Evolutionary conservation across 2,329 filamentous ascomycete species (phyloP), one percentile per base, ranked within the genome.

Genomic region (Lasiodiplodia gonubiensis): DNA sequence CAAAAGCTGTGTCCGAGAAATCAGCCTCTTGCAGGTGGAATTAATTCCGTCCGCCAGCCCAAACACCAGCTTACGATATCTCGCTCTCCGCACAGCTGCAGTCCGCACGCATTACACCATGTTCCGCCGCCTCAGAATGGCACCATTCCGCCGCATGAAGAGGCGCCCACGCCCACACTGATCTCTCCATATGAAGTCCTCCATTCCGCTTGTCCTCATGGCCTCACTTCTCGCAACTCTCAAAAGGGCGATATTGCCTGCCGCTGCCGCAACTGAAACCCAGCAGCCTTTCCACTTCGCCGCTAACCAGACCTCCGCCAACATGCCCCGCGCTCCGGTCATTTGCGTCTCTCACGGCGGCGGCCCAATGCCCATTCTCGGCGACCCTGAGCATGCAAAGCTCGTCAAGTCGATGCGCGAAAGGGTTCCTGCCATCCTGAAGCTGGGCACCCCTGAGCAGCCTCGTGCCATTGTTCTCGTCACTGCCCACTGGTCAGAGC

Each of bases 401-500:
- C 84, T 89, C 70, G 81, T 82, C 42, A 76, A 80, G 59, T 88
- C 86, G 0, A 80, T 89, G 68, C 80, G 81, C 67, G 83, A 80
- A 4, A 80, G 82, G 11, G 83, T 89, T 7, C 87, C 87, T 60
- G 77, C 83, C 72, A 81, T 89, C 61, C 82, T 89, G 55, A 80
- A 82, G 70, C 81, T 89, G 2, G 80, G 82, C 48, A 86, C 85
- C 0, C 74, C 83, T 1, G 77, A 83, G 1, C 80, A 83, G 14
- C 84, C 82, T 0, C 79, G 79, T 11, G 86, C 84, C 27, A 86
- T 88, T 54, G 78, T 88, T 11, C 76, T 88, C 37, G 80, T 88
- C 16, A 88, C 86, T 0, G 86, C 86, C 4, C 86, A 88, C 77
- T 88, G 86, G 86, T 81, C 81, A 2, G 83, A 83, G 2, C 55